Evolutionary conservation across 495 filamentous ascomycete species (phyloP).

Genomic region (Hypomontagnella submonticulosa): DNA sequence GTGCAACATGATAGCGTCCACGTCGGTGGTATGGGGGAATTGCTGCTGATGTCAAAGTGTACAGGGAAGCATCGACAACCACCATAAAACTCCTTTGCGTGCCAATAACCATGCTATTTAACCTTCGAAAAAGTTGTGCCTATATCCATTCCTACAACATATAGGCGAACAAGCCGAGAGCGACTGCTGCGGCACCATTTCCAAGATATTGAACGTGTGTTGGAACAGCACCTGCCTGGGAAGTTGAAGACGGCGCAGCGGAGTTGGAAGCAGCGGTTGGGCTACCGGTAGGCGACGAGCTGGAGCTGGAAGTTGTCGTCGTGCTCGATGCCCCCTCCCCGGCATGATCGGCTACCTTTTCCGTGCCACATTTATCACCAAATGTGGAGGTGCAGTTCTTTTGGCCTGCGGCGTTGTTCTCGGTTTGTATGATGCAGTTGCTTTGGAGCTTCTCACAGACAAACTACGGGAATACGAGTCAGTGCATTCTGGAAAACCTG

Average conservation of each 20-base stretch:
- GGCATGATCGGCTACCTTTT: conserved; percentile 49
- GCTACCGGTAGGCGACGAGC: conserved; percentile 32
- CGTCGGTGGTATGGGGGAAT: conserved; percentile 14
- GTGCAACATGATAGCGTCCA: conserved; percentile 34
- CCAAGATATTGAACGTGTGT: conserved; percentile 48
- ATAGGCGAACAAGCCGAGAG: conserved; percentile 51
- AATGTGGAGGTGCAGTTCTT: conserved; percentile 48
- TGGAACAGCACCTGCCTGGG: conserved; percentile 46
- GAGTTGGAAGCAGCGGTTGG: conserved; percentile 31
- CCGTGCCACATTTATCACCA: conserved; percentile 50
- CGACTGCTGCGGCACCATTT: conserved; percentile 50
- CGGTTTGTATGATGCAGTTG: conserved; percentile 47
- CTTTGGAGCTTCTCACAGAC: conserved; percentile 50
- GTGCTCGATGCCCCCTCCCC: conserved; percentile 32
- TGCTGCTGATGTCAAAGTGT: conserved; percentile 31
- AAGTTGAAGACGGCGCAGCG: conserved; percentile 32
- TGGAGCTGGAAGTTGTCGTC: conserved; percentile 37
- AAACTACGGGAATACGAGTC: conserved; percentile 38
- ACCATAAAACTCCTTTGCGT: conserved; percentile 14
- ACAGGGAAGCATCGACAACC: conserved; percentile 31
- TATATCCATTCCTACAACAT: conserved; percentile 44
- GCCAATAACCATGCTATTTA: conserved; percentile 11
- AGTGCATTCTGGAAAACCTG: conserved; percentile 1
- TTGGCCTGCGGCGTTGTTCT: conserved; percentile 50
- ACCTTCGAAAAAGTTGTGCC: conserved; percentile 15